Evolutionary conservation across 2,329 filamentous ascomycete genomes (phyloP), one percentile per base, ranked within the genome.

Genomic region (Botrytis cinerea): DNA sequence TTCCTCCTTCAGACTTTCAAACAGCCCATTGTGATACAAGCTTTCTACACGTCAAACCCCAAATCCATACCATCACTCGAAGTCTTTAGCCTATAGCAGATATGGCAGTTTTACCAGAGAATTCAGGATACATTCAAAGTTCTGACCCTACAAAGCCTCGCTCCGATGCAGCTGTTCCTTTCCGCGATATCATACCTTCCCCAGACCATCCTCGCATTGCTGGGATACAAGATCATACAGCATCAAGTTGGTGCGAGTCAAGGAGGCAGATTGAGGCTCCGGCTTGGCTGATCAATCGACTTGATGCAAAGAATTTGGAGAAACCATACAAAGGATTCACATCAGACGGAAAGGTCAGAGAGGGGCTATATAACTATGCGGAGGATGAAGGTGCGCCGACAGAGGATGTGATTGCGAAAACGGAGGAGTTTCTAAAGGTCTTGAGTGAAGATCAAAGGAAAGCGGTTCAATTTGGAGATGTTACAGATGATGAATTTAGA

Each of bases 301-400:
- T 80, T 61, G 78, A 80, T 46, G 78, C 76, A 54, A 79, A 77
- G 75, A 80, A 79, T 67, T 57, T 80, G n/a, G 78, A 80, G 70
- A 75, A 75, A 43, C 79, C 79, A 32, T 81, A 78, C 45, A 78
- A 76, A 45, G 80, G 80, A 16, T 78, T 81, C 60, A 80, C 80
- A 60, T 75, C 75, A 6, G 79, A 80, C 74, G 80, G 79, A 25
- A 76, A 73, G n/a, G 76, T 78, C 45, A 78, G 74, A 71, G 74
- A 77, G 51, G 77, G 74, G 16, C 16, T 80, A 43, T 79, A 79
- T 70, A 57, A 75, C 32, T 79, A 77, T 76, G 76, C 76, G 2
- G 76, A 79, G 1, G 78, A 80, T 74, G 78, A 80, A 57, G 79
- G 78, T 60, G 78, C 78, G 22, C 79, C 78, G 20, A 80, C 78